A percentile compares a stretch with the other conserved stretches of the same genome.
Conservation (phyloP, 164 flowering plant genomes). For the Tetracentron sinense region DNA sequence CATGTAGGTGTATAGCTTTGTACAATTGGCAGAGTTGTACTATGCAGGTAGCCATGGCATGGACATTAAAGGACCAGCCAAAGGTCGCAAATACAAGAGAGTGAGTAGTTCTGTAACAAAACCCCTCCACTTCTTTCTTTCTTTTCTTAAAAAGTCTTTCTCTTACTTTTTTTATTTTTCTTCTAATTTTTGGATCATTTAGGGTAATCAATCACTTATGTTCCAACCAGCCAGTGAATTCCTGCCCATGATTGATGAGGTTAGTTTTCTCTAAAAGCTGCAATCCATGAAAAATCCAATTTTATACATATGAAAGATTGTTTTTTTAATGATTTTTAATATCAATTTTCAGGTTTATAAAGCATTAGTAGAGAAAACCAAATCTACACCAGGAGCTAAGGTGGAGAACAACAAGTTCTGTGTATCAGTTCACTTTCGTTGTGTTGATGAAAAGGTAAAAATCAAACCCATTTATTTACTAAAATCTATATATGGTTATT, state of each 20-base stretch:
- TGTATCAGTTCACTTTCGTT: slow-evolving; percentile 79
- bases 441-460: slow-evolving; percentile 88
- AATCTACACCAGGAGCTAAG: slow-evolving; percentile 67
- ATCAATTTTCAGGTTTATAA: slow-evolving; percentile 51
- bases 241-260: slow-evolving; percentile 89
- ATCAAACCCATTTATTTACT: too few relatives aligned
- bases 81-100: slow-evolving; percentile 23
- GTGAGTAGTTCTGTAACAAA: slow-evolving; percentile 11
- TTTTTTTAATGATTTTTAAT: background rate
- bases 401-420: slow-evolving; percentile 97
- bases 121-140: too few relatives aligned
- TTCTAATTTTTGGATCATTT: slow-evolving; percentile 6
- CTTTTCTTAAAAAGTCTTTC: background rate
- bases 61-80: slow-evolving; percentile 48
- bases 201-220: slow-evolving; percentile 48
- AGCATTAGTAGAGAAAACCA: slow-evolving; percentile 59
- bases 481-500: too few relatives aligned
- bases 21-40: slow-evolving; percentile 33
- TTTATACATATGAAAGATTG: background rate
- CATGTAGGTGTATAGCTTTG: slow-evolving; percentile 35
- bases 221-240: slow-evolving; percentile 84
- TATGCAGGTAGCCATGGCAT: slow-evolving; percentile 55
- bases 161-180: background rate
- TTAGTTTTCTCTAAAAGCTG: slow-evolving; percentile 11
- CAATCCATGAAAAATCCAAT: background rate